phyloP scores from a whole-genome alignment of 2,329 filamentous ascomycete species.

The Paraphoma chrysanthemicola region DNA sequence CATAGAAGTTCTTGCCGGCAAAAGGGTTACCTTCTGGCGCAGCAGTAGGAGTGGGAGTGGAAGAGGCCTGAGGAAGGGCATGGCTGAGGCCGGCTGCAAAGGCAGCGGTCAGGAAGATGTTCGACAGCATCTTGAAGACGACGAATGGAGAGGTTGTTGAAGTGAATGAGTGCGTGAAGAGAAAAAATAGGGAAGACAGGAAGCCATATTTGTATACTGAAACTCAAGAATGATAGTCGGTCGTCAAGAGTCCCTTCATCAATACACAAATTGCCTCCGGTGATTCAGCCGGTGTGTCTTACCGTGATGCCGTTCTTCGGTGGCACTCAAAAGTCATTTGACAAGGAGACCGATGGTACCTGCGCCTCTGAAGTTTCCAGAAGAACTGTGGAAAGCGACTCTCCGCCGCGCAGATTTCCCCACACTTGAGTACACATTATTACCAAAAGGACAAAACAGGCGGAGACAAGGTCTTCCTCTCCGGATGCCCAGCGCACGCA shows the following conservation, averaged over 20 bases:
- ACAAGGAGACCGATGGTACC: slow-evolving; percentile 15
- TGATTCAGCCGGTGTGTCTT: slow-evolving; percentile 19
- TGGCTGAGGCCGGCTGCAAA: slow-evolving; percentile 29
- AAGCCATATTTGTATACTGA: slow-evolving; percentile 22
- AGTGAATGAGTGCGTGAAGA: slow-evolving; percentile 3
- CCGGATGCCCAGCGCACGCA: slow-evolving; percentile 13
- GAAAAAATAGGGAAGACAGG: background rate
- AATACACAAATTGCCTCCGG: slow-evolving; percentile 20
- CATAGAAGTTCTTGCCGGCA: slow-evolving; percentile 57
- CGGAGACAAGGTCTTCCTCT: slow-evolving; percentile 19
- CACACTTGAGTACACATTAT: slow-evolving; percentile 22
- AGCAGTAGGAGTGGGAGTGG: slow-evolving; percentile 19
- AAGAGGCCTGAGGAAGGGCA: slow-evolving; percentile 27
- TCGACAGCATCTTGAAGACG: slow-evolving; percentile 23
- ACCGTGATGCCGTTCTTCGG: slow-evolving; percentile 19
- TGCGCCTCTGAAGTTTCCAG: slow-evolving; percentile 18
- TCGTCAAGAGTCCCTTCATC: slow-evolving; percentile 18
- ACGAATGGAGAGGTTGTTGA: slow-evolving; percentile 3
- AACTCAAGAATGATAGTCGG: slow-evolving; percentile 4
- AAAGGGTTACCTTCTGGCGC: slow-evolving; percentile 57
- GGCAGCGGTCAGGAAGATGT: slow-evolving; percentile 22
- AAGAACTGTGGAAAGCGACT: slow-evolving; percentile 13
- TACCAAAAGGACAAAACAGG: slow-evolving; percentile 1
- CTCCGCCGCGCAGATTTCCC: slow-evolving; percentile 7
- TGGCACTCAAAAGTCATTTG: slow-evolving; percentile 13